Base-by-base conservation (phyloP, 2,329 filamentous ascomycete species). In the Trichoderma sp. region DNA sequence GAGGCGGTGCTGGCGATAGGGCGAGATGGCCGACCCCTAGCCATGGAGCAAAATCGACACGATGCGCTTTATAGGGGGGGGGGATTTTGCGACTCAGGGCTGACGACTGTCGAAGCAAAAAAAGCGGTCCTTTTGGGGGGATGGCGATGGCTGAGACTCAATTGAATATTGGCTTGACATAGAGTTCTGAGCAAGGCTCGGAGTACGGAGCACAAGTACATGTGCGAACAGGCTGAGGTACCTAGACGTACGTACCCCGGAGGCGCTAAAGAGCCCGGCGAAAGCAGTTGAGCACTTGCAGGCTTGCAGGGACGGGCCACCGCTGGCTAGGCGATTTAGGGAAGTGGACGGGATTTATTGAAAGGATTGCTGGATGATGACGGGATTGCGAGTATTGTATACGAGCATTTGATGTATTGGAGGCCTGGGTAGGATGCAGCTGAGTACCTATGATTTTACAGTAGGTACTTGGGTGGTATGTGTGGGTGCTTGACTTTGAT, bases 241-340 rank as follows among this genome's bases (percentile, higher is more conserved):
- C 52, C 19, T 37, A 22, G 25, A 54, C 17, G 27, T 65, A 65
- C 63, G 61, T 64, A 64, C 61, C 61, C 61, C 61, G 52, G 63
- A 57, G 25, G 29, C 63, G 63, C 63, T 57, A 65, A 25, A 34
- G 52, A 42, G 27, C 19, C 61, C 37, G 61, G 48, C 53, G 60
- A 42, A 19, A 32, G 37, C 45, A 13, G 56, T 25, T 22, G 37
- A 45, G 17, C 37, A 59, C 25, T 34, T 61, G 58, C 58, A 61
- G 58, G 58, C 25, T 34, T 61, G 58, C 58, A 61, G 58, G 58
- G 42, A 34, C 58, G 42, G 61, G 50, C 52, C 50, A 45, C 61
- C 34, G 60, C 60, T 52, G 50, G 37, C 50, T 64, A 64, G 61
- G 50, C 52, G 22, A 4, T 10, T 64, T 57, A 22, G 34, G 61